Base-by-base conservation (phyloP, 176 grass and related monocot genomes). In the Raddia guianensis region DNA sequence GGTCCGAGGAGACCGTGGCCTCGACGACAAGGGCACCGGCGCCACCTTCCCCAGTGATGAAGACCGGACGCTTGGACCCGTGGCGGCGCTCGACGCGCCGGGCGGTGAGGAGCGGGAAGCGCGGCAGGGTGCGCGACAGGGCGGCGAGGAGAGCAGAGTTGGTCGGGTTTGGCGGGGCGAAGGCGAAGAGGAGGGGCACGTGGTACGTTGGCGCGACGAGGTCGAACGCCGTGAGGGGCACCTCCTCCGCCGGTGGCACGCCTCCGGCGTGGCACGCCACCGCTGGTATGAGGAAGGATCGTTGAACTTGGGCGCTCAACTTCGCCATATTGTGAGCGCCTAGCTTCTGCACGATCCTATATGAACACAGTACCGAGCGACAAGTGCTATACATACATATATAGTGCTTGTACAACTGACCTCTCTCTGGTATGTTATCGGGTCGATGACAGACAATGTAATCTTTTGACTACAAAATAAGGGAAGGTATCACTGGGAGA, bases 171-270 rank as follows among this genome's bases (percentile, higher is more conserved):
- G 89, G 89, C 7, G 89, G 37, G 18, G 78, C 0, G 73, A 85
- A 91, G 37, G 78, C 82, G 78, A 78, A 91, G 82, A 91, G 73
- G 27, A 88, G 78, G 21, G 82, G 79, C 46, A 85, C 44, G 85
- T 91, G 82, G 85, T 88, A 82, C 47, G 83, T 20, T 13, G 67
- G 55, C 19, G 89, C 86, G 7, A 77, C 80, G 68, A 75, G 89
- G 78, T 88, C 89, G 81, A 91, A 88, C 3, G 85, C 49, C 21
- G 89, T 88, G 77, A 85, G 78, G 7, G 82, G 89, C 11, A 79
- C 55, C 79, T 88, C 67, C 43, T 32, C 8, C 27, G 27, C 27
- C 27, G 27, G 27, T 27, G 27, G 27, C 27, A 27, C 42, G 57
- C 0, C 32, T n/a, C 20, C 7, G 21, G 16, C 3, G 27, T 27